Evolutionary conservation across 805 yeast genomes (phyloP), one percentile per base, ranked within the genome.

Genomic region (Candida qinlingensis): DNA sequence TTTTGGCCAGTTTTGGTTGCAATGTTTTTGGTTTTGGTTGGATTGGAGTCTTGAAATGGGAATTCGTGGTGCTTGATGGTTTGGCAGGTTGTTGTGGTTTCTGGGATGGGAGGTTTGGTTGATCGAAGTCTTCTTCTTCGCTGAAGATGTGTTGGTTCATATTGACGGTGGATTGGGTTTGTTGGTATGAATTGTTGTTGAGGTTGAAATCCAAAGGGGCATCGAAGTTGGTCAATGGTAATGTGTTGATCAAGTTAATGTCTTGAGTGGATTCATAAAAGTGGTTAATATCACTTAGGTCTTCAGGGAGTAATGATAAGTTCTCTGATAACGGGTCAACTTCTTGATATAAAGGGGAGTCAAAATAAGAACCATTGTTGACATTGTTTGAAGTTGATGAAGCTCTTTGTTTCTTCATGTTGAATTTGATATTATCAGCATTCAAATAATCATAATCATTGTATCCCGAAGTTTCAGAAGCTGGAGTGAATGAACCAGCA

Each of bases 261-360:
- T 49, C 54, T 30, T 41, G 47, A 28, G 34, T 37, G 4, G 49
- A 29, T n/a, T 47, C 45, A 39, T 45, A 42, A 29, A 54, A 40
- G 26, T 53, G 51, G n/a, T 49, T 47, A 33, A 58, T 47, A 39
- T 58, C 60, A 37, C 52, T 49, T 27, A 58, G 39, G 38, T 55
- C 58, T 42, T 55, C 59, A 25, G 58, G 54, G 9, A 52, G 45
- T 28, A 37, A 28, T 9, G 46, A 39, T 6, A 28, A 34, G 5
- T 48, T 13, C 19, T 43, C 42, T 6, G 44, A 52, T 26, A 58
- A 37, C 10, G 59, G 58, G 13, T 57, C 61, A 29, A 52, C 40
- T 38, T 58, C 53, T 19, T 54, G 51, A 7, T 48, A 39, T 31
- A 55, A 42, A 11, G 61, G 59, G 6, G 60, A 56, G 45, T 54